Evolutionary conservation across 2,329 filamentous ascomycete species (phyloP).

Genomic region (Exophiala sp.): DNA sequence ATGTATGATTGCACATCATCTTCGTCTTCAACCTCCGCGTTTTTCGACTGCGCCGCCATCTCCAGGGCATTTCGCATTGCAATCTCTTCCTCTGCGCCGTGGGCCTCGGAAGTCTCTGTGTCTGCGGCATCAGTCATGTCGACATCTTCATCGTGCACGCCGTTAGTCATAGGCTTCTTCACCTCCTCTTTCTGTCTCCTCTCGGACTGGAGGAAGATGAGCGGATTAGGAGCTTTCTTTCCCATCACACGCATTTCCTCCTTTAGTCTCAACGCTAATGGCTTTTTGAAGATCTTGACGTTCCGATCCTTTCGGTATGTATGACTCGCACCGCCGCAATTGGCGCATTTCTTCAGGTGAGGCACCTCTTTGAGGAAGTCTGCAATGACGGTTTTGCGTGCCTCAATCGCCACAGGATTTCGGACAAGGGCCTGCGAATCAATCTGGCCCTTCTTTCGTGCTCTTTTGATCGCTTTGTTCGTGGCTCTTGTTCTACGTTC

Average conservation of each 20-base stretch:
- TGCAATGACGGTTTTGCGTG: conserved; percentile 69
- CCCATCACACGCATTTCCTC: conserved; percentile 65
- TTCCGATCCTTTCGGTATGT: conserved; percentile 82
- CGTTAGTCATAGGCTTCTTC: conserved; percentile 24
- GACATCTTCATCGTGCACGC: conserved; percentile 44
- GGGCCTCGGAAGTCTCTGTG: conserved; percentile 47
- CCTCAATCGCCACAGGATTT: conserved; percentile 75
- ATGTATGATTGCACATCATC: conserved; percentile 64
- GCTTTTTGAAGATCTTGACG: conserved; percentile 88
- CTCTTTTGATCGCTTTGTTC: conserved; percentile 60
- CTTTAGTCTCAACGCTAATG: conserved; percentile 64
- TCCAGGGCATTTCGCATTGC: conserved; percentile 45
- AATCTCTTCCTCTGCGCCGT: conserved; percentile 56
- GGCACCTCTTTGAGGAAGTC: conserved; percentile 72
- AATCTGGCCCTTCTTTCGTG: conserved; percentile 37
- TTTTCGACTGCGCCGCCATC: conserved; percentile 29
- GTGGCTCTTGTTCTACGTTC: conserved; percentile 62
- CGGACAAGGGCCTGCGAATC: conserved; percentile 54
- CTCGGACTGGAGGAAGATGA: conserved; percentile 53
- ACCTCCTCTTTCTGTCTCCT: conserved; percentile 39
- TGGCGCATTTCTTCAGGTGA: conserved; percentile 62
- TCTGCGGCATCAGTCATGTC: conserved; percentile 39
- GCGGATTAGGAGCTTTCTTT: conserved; percentile 64
- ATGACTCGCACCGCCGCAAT: conserved; percentile 64
- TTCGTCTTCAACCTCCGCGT: conserved; percentile 33